Evolutionary conservation across 805 yeast species (phyloP).

Genomic region (Isabelozyma heimii): DNA sequence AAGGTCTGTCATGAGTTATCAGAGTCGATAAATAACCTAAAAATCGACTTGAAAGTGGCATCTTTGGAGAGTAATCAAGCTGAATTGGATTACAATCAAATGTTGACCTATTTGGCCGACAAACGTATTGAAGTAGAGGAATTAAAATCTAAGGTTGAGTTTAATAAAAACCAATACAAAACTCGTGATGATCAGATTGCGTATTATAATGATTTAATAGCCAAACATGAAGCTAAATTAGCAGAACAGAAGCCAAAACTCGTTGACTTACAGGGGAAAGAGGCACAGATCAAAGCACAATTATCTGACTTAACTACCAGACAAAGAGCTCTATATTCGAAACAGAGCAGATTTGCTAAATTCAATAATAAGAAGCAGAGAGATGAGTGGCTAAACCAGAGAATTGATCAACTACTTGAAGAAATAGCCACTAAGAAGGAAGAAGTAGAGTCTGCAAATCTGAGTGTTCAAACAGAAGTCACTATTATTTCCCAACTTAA

Average conservation of each 20-base stretch:
- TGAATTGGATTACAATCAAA: slow-evolving; percentile 47
- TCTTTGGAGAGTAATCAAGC: slow-evolving; percentile 57
- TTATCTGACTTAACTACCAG: slow-evolving; percentile 43
- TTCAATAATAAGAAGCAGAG: slow-evolving; percentile 58
- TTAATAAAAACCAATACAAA: slow-evolving; percentile 27
- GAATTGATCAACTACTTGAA: slow-evolving; percentile 40
- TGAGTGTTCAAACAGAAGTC: slow-evolving; percentile 16
- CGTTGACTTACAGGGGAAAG: slow-evolving; percentile 35
- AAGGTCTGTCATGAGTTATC: slow-evolving; percentile 43
- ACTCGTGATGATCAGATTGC: slow-evolving; percentile 15
- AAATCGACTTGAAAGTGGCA: slow-evolving; percentile 49
- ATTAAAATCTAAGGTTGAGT: slow-evolving; percentile 31
- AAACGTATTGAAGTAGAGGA: slow-evolving; percentile 47
- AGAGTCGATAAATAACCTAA: slow-evolving; percentile 44
- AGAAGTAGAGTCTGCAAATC: slow-evolving; percentile 19
- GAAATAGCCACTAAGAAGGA: slow-evolving; percentile 24
- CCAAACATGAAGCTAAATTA: slow-evolving; percentile 36
- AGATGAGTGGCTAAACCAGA: slow-evolving; percentile 60
- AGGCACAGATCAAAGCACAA: slow-evolving; percentile 35
- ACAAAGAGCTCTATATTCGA: slow-evolving; percentile 62
- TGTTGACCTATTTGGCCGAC: slow-evolving; percentile 47
- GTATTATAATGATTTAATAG: slow-evolving; percentile 25
- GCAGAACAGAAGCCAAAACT: slow-evolving; percentile 39
- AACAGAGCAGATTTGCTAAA: slow-evolving; percentile 65
- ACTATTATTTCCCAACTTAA: slow-evolving; percentile 19